Evolutionary conservation across 1,284 basidiomycete species (phyloP).

Genomic region (Heliocybe sulcata): DNA sequence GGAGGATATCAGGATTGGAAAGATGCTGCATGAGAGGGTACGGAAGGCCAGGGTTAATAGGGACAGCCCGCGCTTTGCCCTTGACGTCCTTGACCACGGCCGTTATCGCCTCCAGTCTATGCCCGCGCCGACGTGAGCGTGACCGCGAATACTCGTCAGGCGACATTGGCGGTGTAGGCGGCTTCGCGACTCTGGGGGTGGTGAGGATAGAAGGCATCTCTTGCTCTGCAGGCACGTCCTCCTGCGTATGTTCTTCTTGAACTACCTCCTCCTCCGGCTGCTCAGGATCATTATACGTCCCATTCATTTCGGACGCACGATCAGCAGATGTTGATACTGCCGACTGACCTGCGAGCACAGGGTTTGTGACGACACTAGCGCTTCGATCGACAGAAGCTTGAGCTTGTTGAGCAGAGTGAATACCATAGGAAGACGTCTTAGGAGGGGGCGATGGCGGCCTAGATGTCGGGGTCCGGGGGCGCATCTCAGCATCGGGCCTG

Average conservation of each 20-base stretch:
- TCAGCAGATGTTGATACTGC: too few relatives aligned
- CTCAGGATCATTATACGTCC: background rate
- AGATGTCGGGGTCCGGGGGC: background rate
- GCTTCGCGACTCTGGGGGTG: background rate
- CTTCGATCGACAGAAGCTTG: background rate
- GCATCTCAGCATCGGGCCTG: background rate
- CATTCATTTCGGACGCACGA: too few relatives aligned
- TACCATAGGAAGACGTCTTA: background rate
- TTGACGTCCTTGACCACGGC: background rate
- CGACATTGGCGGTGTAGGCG: constrained; percentile 20
- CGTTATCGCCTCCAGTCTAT: constrained; percentile 23
- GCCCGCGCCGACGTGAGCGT: constrained; percentile 31
- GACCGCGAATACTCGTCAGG: constrained; percentile 31
- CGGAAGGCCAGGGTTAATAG: background rate
- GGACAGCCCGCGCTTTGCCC: background rate
- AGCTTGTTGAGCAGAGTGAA: background rate
- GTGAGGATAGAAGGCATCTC: background rate
- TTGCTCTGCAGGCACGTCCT: constrained; percentile 9
- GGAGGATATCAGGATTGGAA: constrained; percentile 38
- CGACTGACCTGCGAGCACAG: too few relatives aligned
- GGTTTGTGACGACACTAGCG: too few relatives aligned
- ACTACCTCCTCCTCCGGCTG: background rate
- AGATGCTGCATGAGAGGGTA: constrained; percentile 50
- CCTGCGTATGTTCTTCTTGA: background rate
- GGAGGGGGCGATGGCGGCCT: background rate